Base-by-base conservation (phyloP, 768 basidiomycete genomes). In the Termitomyces sp. region DNA sequence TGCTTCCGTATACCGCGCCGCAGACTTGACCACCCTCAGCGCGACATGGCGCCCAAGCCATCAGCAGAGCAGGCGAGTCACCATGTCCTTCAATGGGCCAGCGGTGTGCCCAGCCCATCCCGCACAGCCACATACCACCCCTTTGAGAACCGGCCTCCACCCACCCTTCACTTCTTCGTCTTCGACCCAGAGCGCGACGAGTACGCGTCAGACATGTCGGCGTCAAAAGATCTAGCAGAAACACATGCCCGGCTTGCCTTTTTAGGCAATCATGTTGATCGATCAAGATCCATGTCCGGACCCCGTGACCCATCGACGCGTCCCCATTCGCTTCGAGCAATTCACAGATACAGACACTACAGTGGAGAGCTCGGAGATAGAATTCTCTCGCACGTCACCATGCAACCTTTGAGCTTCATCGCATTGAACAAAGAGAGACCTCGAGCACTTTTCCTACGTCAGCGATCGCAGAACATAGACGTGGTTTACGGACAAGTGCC, bases 11-110 rank as follows among this genome's bases (percentile, higher is more conserved):
- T 99, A 99, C 51, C 97, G 81, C 0, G 88, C 86, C 0, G 96
- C 97, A 16, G 95, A 97, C 73, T 98, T 99, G 72, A 99, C 97
- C 68, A 99, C 92, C 74, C 98, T 99, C 70, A 99, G 87, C 15
- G 97, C 97, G 66, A 99, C 97, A 74, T 99, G 97, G 50, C 94
- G 90, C 65, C 91, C 87, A 75, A 94, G 80, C 69, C 96, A 98
- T 74, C 54, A 63, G 63, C n/a, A 57, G 22, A 5, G 76, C 85
- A 63, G 39, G 39, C 39, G 9, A 41, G 39, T 41, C 66, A 91
- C 91, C 68, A 76, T 77, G 69, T 94, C 92, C 64, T 81, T 85
- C n/a, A n/a, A n/a, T n/a, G n/a, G 26, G 92, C 90, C 0, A 94
- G 81, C 93, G 95, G 70, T 95, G 94, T 16, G 94, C 94, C 89